Base-by-base conservation (phyloP, 2,329 filamentous ascomycete species). In the Byssothecium circinans region DNA sequence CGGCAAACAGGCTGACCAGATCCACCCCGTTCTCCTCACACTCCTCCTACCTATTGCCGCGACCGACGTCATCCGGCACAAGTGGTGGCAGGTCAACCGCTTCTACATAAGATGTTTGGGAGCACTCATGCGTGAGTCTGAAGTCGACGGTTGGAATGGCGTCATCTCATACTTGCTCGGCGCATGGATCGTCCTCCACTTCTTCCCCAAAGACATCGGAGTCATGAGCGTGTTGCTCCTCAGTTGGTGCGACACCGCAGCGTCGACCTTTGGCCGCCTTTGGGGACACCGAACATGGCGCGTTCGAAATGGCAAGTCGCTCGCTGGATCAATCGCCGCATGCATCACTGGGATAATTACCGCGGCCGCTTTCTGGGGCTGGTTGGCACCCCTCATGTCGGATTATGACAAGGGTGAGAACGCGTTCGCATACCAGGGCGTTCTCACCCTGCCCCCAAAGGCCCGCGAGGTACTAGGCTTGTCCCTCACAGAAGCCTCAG, bases 221-320 rank as follows among this genome's bases (percentile, higher is more conserved):
- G 87, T 95, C 40, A 87, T 97, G 78, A 86, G 88, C 52, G 87
- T 97, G 35, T 78, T 99, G 62, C 81, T 99, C 33, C 82, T 99
- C 19, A 95, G 89, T 66, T 99, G 94, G 94, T 99, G 94, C 73
- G 94, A 99, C 70, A 97, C 94, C 1, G 94, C 94, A 29, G 94
- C 94, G 41, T 94, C 88, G 67, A 99, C 94, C 0, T 91, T 99
- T 65, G 94, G 94, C 43, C 83, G 94, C 45, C 77, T 92, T 12
- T 97, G 89, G 74, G 94, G 94, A 34, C 83, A 87, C 53, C 91
- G 96, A 68, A 99, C 94, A 2, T 89, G 89, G 30, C 82, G 87
- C 43, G 81, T 99, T 45, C 84, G 94, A 52, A 81, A 81, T 53
- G 91, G 91, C 34, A 99, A 99, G 81, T 95, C 90, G 50, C 77